Base-by-base conservation (phyloP, 2,329 filamentous ascomycete species). In the Ophiostoma sp. region DNA sequence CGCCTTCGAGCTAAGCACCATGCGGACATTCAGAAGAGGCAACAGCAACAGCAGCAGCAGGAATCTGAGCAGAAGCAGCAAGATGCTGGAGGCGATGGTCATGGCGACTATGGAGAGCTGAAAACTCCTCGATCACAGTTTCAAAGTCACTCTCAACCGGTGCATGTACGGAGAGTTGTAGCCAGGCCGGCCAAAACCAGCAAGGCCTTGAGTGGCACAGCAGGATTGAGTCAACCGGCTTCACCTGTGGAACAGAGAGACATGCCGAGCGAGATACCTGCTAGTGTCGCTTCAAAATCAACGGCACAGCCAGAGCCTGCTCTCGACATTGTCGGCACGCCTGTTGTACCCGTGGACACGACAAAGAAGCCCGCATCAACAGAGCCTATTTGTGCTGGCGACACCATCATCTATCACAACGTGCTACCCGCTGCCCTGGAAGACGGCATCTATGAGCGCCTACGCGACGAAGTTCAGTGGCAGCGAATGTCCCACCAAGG, bases 401-500 rank as follows among this genome's bases (percentile, higher is more conserved):
- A 97, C 75, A 96, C 92, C 0, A 84, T 83, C 58, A 84, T 98
- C 55, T 81, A 93, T 49, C 81, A 88, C 71, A 81, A 93, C 71
- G 79, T 97, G 44, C 83, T 97, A 1, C 82, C 90, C 1, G 75
- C 78, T 0, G 75, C 80, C 6, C 74, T 90, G 0, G 81, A 82
- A 4, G 79, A 85, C 0, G 81, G 82, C 16, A 83, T 89, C 5
- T 97, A 97, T 76, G 82, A 88, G 27, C 83, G 83, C 52, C 80
- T 97, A 16, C 86, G 87, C 66, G 79, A 84, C 14, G 93, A 98
- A 76, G 87, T 97, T 0, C 81, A 84, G 72, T 99, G 94, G 93
- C 89, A 94, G 75, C 89, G 86, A 72, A 98, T 99, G 95, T 89
- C 89, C 60, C 95, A 98, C 73, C 89, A 94, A 72, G 91, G 92